These are phyloP conservation scores for Plantago major DNA, from an alignment of 257 asterid genomes.

Conservation along the genomic window DNA sequence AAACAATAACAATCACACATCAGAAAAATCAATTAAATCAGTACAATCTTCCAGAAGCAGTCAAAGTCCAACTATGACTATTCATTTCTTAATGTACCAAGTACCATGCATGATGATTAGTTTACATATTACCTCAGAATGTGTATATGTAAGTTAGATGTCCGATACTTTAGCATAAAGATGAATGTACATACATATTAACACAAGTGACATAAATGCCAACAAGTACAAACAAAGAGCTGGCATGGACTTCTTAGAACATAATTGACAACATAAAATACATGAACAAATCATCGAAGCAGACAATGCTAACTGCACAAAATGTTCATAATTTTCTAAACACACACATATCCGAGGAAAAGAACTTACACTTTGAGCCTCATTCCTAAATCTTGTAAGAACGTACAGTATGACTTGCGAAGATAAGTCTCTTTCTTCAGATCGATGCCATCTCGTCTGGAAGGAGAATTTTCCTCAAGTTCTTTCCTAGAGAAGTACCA, in stretches of 20 bases:
- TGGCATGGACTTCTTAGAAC: slow-evolving; percentile 6
- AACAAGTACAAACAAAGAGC: slow-evolving; percentile 14
- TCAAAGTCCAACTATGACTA: neutral
- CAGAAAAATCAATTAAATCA: neutral
- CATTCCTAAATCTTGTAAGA: slow-evolving; percentile 91
- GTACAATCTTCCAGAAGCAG: slow-evolving; percentile 26
- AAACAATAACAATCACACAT: no score
- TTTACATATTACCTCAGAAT: slow-evolving; percentile 1
- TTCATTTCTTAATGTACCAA: neutral
- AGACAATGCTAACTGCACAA: no score
- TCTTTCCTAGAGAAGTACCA: slow-evolving; percentile 86
- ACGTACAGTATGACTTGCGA: slow-evolving; percentile 85
- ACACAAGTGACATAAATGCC: slow-evolving; percentile 4
- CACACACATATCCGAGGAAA: slow-evolving; percentile 1
- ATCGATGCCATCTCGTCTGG: slow-evolving; percentile 79
- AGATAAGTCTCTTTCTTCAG: slow-evolving; percentile 83
- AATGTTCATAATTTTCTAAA: neutral
- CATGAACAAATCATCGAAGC: no score
- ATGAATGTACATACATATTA: slow-evolving; percentile 1
- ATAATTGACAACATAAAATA: neutral
- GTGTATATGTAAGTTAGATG: neutral
- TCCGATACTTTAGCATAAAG: neutral
- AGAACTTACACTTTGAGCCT: slow-evolving; percentile 65
- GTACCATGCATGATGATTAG: neutral
- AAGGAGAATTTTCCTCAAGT: slow-evolving; percentile 87